Evolutionary conservation across 371 early-diverging fungal species (phyloP).

Genomic region (Coemansia sp.): DNA sequence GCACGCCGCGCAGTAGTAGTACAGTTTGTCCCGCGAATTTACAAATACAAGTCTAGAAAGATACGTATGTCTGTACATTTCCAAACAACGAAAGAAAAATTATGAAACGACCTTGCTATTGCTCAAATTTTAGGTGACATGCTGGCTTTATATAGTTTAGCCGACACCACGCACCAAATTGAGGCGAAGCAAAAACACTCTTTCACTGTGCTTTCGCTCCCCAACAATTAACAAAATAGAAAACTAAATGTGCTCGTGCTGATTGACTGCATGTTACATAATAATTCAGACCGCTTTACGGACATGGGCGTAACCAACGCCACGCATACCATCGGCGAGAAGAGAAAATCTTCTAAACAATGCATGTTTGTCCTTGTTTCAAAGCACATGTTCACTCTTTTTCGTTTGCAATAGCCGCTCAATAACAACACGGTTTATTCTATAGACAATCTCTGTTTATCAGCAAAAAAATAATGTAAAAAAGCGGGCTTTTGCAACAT

Average conservation of each 20-base stretch:
- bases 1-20: conserved; percentile 7
- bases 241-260: not conserved
- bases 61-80: not conserved
- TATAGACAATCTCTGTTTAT: not conserved
- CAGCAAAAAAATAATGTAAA: not conserved
- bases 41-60: not conserved
- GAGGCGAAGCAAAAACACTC: not conserved
- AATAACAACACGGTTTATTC: not conserved
- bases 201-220: not conserved
- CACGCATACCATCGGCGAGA: too few species aligned
- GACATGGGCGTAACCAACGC: too few species aligned
- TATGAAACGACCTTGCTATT: not conserved
- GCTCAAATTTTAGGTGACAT: not conserved
- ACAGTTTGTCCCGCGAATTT: conserved; percentile 2
- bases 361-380: too few species aligned
- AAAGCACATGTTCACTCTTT: too few species aligned
- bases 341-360: too few species aligned
- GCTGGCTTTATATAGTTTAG: too few species aligned
- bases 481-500: not conserved
- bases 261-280: conserved; percentile 9
- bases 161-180: not conserved
- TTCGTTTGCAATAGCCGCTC: too few species aligned
- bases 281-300: not conserved
- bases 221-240: not conserved
- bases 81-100: not conserved